Conservation (phyloP, 441 rosid genomes). For the Gossypium laxum region DNA sequence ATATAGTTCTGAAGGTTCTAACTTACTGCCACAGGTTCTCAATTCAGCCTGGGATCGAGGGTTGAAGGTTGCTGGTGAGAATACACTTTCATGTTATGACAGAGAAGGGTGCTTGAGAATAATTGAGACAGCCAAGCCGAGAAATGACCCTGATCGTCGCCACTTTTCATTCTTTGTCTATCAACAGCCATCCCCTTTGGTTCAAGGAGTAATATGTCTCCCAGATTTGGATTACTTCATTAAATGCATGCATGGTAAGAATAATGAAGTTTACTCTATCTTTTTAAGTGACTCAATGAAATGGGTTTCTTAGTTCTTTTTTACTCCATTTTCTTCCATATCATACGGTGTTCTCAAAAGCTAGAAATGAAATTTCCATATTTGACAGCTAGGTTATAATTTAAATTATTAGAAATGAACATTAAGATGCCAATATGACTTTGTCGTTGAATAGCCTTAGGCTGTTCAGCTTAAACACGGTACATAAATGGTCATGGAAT, state of each 20-base stretch:
- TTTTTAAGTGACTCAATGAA: background rate
- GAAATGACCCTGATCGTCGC: slow-evolving; percentile 50
- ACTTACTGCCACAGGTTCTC: slow-evolving; percentile 38
- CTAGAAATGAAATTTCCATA: background rate
- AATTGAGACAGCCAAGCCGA: slow-evolving; percentile 60
- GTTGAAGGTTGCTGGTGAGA: slow-evolving; percentile 49
- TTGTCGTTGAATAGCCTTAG: background rate
- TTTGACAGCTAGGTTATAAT: background rate
- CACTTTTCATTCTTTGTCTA: slow-evolving; percentile 50
- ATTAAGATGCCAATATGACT: background rate
- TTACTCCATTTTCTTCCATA: background rate
- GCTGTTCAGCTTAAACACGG: background rate
- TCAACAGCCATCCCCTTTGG: slow-evolving; percentile 52
- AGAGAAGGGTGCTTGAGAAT: slow-evolving; percentile 52
- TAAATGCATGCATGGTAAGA: slow-evolving; percentile 59
- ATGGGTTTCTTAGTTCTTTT: background rate
- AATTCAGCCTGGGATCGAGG: slow-evolving; percentile 64
- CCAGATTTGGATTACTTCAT: slow-evolving; percentile 48
- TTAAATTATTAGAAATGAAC: background rate
- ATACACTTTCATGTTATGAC: slow-evolving; percentile 46
- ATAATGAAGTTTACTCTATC: background rate
- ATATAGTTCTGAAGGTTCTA: background rate
- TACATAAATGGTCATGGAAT: background rate
- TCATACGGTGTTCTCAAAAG: background rate
- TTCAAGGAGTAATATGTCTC: slow-evolving; percentile 49